Conservation (phyloP, 768 basidiomycete species). For the Suillus fuscotomentosus region DNA sequence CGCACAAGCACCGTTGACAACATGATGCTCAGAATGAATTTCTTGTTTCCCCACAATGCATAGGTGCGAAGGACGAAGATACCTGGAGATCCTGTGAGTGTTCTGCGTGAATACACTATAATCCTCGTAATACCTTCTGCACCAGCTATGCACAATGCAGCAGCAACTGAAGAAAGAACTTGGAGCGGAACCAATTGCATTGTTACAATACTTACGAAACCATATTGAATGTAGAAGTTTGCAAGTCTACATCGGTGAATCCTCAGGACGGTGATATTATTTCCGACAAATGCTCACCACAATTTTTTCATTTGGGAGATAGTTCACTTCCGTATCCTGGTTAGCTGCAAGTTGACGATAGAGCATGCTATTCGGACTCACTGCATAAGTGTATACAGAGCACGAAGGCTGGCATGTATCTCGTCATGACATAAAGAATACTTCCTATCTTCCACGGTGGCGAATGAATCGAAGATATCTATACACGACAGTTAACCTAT, state of each 20-base stretch:
- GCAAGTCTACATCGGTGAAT: background rate
- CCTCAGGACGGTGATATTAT: background rate
- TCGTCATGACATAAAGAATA: background rate
- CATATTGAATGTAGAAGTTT: background rate
- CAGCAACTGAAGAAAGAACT: background rate
- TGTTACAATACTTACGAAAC: background rate
- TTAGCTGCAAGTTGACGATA: background rate
- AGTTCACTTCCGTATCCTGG: background rate
- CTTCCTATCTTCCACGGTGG: background rate
- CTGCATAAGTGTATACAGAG: background rate
- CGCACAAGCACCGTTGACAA: background rate
- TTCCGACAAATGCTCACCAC: background rate
- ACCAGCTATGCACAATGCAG: background rate
- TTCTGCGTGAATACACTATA: background rate
- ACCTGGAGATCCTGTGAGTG: background rate
- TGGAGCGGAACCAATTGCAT: background rate
- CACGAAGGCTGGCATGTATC: background rate
- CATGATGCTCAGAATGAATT: background rate
- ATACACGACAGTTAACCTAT: background rate
- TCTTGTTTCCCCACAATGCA: conserved; percentile 1
- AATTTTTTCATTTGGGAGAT: background rate
- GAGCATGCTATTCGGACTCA: background rate
- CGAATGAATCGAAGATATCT: background rate
- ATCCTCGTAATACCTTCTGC: background rate
- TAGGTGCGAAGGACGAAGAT: background rate